phyloP scores from a whole-genome alignment of 768 basidiomycete genomes.

The Glaciozyma antarctica region DNA sequence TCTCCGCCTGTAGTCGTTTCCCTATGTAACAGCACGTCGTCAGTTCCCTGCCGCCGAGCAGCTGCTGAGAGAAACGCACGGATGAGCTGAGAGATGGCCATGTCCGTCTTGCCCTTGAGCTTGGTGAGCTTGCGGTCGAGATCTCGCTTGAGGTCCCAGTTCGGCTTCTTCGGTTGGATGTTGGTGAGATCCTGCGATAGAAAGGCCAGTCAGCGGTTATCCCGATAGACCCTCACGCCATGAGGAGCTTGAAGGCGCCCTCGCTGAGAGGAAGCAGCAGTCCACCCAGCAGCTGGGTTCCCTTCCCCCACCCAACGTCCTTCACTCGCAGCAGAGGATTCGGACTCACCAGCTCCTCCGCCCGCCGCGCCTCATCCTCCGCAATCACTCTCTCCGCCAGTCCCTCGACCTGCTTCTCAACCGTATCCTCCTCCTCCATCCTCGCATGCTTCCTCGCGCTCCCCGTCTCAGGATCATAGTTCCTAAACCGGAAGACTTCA shows the following conservation, averaged over 20 bases:
- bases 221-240: no score
- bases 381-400: constrained; percentile 72
- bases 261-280: no score
- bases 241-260: no score
- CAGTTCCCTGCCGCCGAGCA: background rate
- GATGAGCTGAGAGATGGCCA: constrained; percentile 84
- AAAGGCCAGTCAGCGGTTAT: background rate
- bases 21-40: constrained; percentile 2
- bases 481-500: constrained; percentile 48
- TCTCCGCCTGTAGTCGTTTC: constrained; percentile 27
- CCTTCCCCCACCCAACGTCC: background rate
- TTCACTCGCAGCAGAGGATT: background rate
- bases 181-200: constrained; percentile 43
- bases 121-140: constrained; percentile 68
- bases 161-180: constrained; percentile 64
- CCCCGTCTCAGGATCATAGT: constrained; percentile 82
- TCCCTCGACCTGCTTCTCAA: constrained; percentile 75
- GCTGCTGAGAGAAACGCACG: constrained; percentile 49
- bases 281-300: no score
- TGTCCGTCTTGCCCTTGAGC: constrained; percentile 82
- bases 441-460: constrained; percentile 59
- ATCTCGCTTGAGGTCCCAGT: constrained; percentile 53
- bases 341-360: constrained; percentile 69
- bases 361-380: constrained; percentile 74
- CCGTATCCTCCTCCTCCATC: constrained; percentile 64